Base-by-base conservation (phyloP, 2,329 filamentous ascomycete species). In the Trichoderma sp. region DNA sequence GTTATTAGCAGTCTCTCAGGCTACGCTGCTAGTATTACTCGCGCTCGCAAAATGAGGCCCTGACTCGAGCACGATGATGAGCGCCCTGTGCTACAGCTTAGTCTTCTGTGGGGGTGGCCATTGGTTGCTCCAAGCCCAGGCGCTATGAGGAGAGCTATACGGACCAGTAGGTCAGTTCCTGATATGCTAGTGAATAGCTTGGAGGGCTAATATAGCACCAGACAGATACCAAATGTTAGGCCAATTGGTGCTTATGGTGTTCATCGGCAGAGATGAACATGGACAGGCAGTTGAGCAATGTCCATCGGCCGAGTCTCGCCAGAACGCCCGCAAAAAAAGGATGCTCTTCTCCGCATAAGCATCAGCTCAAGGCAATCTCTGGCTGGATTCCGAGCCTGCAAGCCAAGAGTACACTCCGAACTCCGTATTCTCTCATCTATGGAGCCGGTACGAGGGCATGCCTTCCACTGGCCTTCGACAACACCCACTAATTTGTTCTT, bases 181-280 rank as follows among this genome's bases (percentile, higher is more conserved):
- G 58, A 21, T 43, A 55, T 58, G 30, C 54, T 66, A 66, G 64
- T 24, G 26, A 51, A 37, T 56, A 66, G 63, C 24, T 21, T 39
- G 11, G 51, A 66, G 51, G 43, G 52, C 51, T 66, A 63, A 46
- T 55, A 30, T 51, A 54, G 60, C 61, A 46, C 26, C 26, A 26
- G 26, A 26, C n/a, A 43, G 24, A 21, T n/a, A n/a, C 6, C 18
- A 24, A 32, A 16, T n/a, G 8, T 7, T 43, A 24, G 59, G 61
- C 14, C 63, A 51, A 49, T 66, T 66, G 63, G 63, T 51, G 63
- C 63, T 37, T 66, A 58, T 66, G 63, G 54, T 28, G 52, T 58
- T 66, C 52, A 30, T 56, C 34, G 37, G 52, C 21, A 58, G 54
- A 59, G 52, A 55, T 49, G 54, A 37, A 28, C 28, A 34, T 49